Evolutionary conservation across 192 early-diverging fungal species (phyloP).

Genomic region (Phycomyces blakesleeanus): DNA sequence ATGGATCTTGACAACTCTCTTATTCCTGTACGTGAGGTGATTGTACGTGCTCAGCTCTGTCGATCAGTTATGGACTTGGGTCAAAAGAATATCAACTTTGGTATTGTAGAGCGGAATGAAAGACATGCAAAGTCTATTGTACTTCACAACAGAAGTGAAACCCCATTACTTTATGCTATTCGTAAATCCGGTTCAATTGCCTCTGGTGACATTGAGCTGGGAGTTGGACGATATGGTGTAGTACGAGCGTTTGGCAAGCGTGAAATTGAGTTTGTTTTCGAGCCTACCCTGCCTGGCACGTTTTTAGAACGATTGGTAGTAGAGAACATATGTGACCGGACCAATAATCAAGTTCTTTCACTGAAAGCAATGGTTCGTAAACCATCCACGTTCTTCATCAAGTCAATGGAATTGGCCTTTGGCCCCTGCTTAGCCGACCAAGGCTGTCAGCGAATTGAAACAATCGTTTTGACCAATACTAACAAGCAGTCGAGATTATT

Average conservation of each 20-base stretch:
- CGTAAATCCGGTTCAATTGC: conserved; percentile 93
- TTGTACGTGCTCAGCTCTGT: conserved; percentile 82
- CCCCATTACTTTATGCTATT: conserved; percentile 85
- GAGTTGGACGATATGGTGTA: conserved; percentile 77
- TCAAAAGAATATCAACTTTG: conserved; percentile 97
- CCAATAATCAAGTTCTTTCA: conserved; percentile 71
- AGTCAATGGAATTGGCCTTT: conserved; percentile 71
- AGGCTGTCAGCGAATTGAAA: conserved; percentile 44
- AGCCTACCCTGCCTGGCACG: conserved; percentile 81
- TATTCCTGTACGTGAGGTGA: conserved; percentile 87
- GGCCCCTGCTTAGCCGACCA: conserved; percentile 62
- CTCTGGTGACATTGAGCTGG: conserved; percentile 84
- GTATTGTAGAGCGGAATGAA: conserved; percentile 82
- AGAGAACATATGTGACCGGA: conserved; percentile 84
- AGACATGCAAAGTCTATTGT: conserved; percentile 82
- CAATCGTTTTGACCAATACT: conserved; percentile 79
- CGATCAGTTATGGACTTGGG: conserved; percentile 88
- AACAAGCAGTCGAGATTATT: conserved; percentile 76
- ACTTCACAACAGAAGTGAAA: conserved; percentile 87
- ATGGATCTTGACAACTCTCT: conserved; percentile 47
- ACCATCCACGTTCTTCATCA: conserved; percentile 83
- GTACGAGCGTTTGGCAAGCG: conserved; percentile 87
- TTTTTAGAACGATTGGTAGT: conserved; percentile 85
- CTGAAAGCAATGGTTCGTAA: conserved; percentile 91
- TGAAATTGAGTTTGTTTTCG: conserved; percentile 91